Percentiles rank a stretch among this genome's conserved stretches.
Conservation (phyloP, 1,284 basidiomycete species). For the Trametes polyzona region DNA sequence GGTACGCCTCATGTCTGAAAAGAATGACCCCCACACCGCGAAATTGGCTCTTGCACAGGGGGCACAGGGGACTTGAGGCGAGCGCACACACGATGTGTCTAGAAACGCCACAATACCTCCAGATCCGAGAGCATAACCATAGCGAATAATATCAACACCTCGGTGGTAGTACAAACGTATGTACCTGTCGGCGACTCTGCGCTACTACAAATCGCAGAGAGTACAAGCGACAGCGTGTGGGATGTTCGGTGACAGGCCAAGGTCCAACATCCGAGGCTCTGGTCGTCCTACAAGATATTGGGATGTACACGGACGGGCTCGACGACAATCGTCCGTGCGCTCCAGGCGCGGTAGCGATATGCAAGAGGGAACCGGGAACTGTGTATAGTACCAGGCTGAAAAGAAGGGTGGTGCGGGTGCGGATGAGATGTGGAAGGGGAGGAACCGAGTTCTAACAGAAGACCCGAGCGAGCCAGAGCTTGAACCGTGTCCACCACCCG, state of each 20-base stretch:
- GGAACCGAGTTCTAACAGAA: conserved; percentile 51
- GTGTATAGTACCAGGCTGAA: neutral
- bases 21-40: neutral
- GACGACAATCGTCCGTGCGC: conserved; percentile 16
- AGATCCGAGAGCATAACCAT: conserved; percentile 17
- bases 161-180: conserved; percentile 25
- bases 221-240: conserved; percentile 10
- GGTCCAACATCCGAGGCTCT: conserved; percentile 10
- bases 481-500: conserved; percentile 73
- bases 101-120: too few relatives aligned
- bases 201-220: conserved; percentile 1
- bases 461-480: conserved; percentile 69
- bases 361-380: neutral
- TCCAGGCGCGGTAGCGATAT: conserved; percentile 12
- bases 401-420: neutral
- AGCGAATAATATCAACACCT: conserved; percentile 23
- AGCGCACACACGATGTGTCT: neutral
- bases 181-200: conserved; percentile 11
- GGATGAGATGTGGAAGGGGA: neutral
- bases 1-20: neutral
- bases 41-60: neutral
- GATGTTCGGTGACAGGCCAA: conserved; percentile 10
- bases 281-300: conserved; percentile 6
- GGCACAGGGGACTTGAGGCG: too few relatives aligned
- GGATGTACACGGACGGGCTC: conserved; percentile 16